Conservation (phyloP, 495 filamentous ascomycete genomes). For the Staphylotrichum longicolle region DNA sequence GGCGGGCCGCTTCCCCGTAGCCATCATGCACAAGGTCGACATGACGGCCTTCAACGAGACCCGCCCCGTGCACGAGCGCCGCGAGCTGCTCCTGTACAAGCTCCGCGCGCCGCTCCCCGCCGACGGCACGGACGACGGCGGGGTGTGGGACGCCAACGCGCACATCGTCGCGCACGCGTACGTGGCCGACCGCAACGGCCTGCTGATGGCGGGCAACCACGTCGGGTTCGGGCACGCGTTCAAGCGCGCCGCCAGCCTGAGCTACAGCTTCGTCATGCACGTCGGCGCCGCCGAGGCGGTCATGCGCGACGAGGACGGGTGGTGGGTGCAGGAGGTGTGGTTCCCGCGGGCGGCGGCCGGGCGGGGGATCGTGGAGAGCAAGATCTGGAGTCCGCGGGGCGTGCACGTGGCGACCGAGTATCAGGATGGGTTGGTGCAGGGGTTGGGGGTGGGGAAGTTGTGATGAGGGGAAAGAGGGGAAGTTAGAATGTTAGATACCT, state of each 20-base stretch:
- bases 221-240: slow-evolving; percentile 53
- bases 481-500: too few species aligned
- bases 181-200: slow-evolving; percentile 65
- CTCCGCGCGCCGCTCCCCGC: slow-evolving; percentile 46
- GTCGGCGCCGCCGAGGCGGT: slow-evolving; percentile 43
- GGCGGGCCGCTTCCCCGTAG: slow-evolving; percentile 52
- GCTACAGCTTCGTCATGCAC: slow-evolving; percentile 63
- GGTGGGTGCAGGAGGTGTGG: slow-evolving; percentile 68
- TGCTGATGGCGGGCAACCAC: slow-evolving; percentile 61
- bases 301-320: slow-evolving; percentile 49
- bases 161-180: slow-evolving; percentile 66
- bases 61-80: slow-evolving; percentile 52
- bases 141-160: slow-evolving; percentile 45
- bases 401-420: slow-evolving; percentile 61
- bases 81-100: slow-evolving; percentile 60
- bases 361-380: slow-evolving; percentile 58
- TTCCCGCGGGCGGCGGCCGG: slow-evolving; percentile 56
- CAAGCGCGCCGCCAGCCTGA: slow-evolving; percentile 58
- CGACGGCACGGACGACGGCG: slow-evolving; percentile 6
- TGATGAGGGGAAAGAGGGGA: slow-evolving; percentile 8
- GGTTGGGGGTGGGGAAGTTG: slow-evolving; percentile 21
- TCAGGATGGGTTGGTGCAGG: slow-evolving; percentile 57
- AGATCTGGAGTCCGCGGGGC: slow-evolving; percentile 62
- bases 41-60: slow-evolving; percentile 55
- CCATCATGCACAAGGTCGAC: slow-evolving; percentile 63